These are phyloP conservation scores for Thymus quinquecostatus DNA, from an alignment of 257 asterid genomes.

Conservation along the genomic window DNA sequence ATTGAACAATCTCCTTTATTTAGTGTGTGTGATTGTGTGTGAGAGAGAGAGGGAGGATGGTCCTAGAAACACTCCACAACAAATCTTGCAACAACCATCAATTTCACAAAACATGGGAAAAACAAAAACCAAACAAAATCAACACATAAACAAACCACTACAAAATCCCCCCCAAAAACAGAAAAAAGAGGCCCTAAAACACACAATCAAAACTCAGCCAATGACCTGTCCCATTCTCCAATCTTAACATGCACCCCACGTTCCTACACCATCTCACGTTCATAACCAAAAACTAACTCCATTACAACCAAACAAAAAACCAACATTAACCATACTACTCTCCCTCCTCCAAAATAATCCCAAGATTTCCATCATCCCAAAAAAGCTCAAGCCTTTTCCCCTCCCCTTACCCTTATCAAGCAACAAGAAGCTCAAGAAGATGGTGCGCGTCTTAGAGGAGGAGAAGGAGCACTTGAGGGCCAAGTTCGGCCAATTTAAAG, in stretches of 20 bases:
- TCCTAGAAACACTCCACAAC: background rate
- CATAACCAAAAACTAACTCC: constrained; percentile 13
- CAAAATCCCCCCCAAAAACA: background rate
- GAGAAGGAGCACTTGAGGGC: constrained; percentile 51
- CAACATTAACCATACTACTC: background rate
- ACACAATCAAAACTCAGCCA: constrained; percentile 3
- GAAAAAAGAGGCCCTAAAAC: background rate
- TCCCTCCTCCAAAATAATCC: constrained; percentile 14
- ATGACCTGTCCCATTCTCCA: constrained; percentile 24
- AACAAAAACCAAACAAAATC: background rate
- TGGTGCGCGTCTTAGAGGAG: constrained; percentile 61
- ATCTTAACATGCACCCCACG: constrained; percentile 52
- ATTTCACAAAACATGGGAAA: background rate
- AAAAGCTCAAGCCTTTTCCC: background rate
- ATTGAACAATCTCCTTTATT: background rate
- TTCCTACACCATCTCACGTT: constrained; percentile 38
- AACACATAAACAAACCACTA: background rate
- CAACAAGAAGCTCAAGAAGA: constrained; percentile 12
- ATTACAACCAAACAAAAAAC: background rate
- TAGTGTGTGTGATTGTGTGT: background rate
- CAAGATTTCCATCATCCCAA: constrained; percentile 24
- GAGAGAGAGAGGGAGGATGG: too few relatives aligned
- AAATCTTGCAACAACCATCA: constrained; percentile 24
- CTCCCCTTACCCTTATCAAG: background rate
- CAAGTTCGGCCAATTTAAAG: constrained; percentile 34